Evolutionary conservation across 2,329 filamentous ascomycete genomes (phyloP).

Genomic region (Ophiosphaerella korrae): DNA sequence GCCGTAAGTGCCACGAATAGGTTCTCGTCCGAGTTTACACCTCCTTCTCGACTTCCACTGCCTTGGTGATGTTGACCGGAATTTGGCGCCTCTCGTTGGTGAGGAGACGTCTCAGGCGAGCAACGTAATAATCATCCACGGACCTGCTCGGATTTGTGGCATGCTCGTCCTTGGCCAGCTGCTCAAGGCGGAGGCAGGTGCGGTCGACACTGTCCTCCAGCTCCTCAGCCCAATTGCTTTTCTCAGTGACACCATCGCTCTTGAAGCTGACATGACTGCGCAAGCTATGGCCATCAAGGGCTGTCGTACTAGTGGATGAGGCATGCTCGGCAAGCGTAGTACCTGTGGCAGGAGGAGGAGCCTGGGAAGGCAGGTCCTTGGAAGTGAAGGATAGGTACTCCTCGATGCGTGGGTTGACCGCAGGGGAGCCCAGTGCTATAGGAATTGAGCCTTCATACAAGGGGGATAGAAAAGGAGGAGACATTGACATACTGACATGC

Average conservation of each 20-base stretch:
- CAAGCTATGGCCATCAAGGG: constrained; percentile 9
- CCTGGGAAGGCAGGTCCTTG: constrained; percentile 29
- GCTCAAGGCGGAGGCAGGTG: constrained; percentile 31
- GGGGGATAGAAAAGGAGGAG: constrained; percentile 3
- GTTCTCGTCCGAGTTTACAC: not conserved
- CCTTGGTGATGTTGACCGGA: constrained; percentile 23
- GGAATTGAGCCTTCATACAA: constrained; percentile 22
- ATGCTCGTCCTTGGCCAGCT: constrained; percentile 40
- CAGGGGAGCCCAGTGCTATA: constrained; percentile 35
- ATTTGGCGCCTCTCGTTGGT: constrained; percentile 15
- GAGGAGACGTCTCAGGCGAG: constrained; percentile 30
- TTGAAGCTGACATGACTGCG: constrained; percentile 18
- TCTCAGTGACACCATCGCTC: constrained; percentile 38
- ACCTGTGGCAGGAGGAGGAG: constrained; percentile 17
- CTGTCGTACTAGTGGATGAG: constrained; percentile 9
- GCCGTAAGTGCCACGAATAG: not conserved
- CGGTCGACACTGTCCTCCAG: constrained; percentile 32
- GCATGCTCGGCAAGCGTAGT: constrained; percentile 20
- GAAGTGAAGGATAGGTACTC: constrained; percentile 38
- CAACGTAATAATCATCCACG: constrained; percentile 32
- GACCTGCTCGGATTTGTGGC: constrained; percentile 19
- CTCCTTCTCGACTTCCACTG: not conserved
- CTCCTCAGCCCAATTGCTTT: constrained; percentile 43
- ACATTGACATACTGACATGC: constrained; percentile 15
- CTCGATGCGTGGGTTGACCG: constrained; percentile 31